These are phyloP conservation scores for Pelargonium nanum DNA, from an alignment of 345 rosid genomes.

Conservation along the genomic window DNA sequence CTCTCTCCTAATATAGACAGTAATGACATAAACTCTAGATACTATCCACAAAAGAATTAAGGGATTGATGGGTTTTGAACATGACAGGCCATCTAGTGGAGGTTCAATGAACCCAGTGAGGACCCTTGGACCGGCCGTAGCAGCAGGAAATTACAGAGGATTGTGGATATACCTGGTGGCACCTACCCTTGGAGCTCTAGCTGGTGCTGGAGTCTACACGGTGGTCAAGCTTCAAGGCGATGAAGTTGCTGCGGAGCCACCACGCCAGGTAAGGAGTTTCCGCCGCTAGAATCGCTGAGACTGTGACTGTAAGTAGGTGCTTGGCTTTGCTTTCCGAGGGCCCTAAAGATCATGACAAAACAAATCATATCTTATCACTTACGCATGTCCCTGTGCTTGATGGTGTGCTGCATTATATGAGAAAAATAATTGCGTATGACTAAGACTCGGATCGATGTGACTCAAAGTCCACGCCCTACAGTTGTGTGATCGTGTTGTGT, in stretches of 20 bases:
- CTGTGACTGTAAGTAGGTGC: too few relatives aligned
- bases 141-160: constrained; percentile 68
- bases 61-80: background rate
- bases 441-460: background rate
- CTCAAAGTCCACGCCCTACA: background rate
- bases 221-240: constrained; percentile 63
- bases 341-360: too few relatives aligned
- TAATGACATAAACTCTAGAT: too few relatives aligned
- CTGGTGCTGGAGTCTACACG: constrained; percentile 70
- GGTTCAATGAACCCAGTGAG: constrained; percentile 79
- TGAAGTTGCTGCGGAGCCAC: constrained; percentile 33
- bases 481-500: background rate
- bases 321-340: too few relatives aligned
- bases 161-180: constrained; percentile 81
- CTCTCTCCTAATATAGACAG: background rate
- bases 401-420: too few relatives aligned
- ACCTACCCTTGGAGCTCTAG: constrained; percentile 75
- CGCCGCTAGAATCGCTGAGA: constrained; percentile 45
- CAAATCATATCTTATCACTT: too few relatives aligned
- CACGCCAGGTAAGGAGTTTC: constrained; percentile 74
- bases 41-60: background rate
- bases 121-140: constrained; percentile 90
- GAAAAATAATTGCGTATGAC: too few relatives aligned
- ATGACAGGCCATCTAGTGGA: constrained; percentile 67
- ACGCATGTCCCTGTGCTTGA: too few relatives aligned